Evolutionary conservation across 257 asterid species (phyloP).

Genomic region (Leptodermis oblonga): DNA sequence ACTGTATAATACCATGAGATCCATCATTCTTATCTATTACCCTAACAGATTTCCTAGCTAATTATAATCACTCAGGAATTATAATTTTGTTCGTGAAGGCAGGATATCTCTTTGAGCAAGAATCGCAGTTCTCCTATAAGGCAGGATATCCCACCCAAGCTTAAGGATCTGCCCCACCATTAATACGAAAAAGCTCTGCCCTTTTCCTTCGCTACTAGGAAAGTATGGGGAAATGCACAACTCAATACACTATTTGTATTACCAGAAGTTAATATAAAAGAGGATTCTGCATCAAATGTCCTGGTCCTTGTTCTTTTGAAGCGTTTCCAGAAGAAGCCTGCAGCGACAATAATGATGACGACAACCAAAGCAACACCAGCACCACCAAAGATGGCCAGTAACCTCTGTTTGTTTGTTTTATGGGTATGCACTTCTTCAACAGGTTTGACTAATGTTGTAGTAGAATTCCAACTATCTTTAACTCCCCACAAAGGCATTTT

Average conservation of each 20-base stretch:
- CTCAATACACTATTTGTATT: neutral
- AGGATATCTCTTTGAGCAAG: neutral
- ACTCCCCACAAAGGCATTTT: neutral
- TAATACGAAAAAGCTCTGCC: too few species aligned
- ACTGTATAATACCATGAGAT: neutral
- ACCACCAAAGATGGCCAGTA: slow-evolving; percentile 11
- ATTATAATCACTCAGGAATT: too few species aligned
- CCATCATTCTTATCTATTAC: neutral
- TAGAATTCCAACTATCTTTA: neutral
- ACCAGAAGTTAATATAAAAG: slow-evolving; percentile 15
- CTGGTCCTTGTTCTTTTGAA: slow-evolving; percentile 10
- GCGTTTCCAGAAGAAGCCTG: slow-evolving; percentile 2
- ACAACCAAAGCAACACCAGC: slow-evolving; percentile 13
- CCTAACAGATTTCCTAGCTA: too few species aligned
- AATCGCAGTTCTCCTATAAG: too few species aligned
- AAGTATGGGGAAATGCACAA: neutral
- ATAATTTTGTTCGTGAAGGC: neutral
- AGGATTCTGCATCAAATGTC: slow-evolving; percentile 5
- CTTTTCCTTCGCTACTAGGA: too few species aligned
- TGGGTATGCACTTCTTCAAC: neutral
- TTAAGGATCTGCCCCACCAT: too few species aligned
- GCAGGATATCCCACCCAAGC: too few species aligned
- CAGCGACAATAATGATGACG: neutral
- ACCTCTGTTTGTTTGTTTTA: neutral
- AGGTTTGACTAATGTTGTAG: neutral